phyloP scores from a whole-genome alignment of 495 filamentous ascomycete species.

The Neurospora sp. region DNA sequence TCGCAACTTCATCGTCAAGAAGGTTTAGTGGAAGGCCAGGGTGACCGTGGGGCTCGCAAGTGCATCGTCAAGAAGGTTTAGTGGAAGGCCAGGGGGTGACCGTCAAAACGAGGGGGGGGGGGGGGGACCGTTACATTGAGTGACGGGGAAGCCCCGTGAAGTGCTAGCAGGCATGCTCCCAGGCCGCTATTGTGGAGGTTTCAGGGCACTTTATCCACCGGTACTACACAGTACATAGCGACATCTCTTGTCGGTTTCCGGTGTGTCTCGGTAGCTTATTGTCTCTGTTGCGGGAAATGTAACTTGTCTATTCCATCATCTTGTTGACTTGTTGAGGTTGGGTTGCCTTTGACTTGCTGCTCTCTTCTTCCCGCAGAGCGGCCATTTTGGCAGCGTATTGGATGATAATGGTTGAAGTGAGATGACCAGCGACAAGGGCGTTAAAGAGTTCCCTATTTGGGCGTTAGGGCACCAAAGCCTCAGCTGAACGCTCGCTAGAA shows the following conservation, averaged over 20 bases:
- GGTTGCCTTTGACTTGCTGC: neutral
- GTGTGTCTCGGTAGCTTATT: neutral
- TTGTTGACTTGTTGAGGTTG: neutral
- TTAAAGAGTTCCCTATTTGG: constrained; percentile 12
- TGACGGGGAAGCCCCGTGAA: neutral
- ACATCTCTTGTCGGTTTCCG: neutral
- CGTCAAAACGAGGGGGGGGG: neutral
- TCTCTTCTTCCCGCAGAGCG: neutral
- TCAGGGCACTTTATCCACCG: neutral
- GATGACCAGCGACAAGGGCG: neutral
- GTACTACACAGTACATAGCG: neutral
- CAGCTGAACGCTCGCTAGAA: constrained; percentile 28
- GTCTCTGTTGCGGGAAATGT: neutral
- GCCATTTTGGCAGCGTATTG: neutral
- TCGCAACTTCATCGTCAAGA: neutral
- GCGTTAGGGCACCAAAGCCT: constrained; percentile 16
- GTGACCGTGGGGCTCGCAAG: neutral
- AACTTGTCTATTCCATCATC: neutral
- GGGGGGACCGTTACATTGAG: neutral
- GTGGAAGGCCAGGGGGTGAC: neutral
- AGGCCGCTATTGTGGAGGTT: neutral
- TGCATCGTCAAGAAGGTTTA: neutral
- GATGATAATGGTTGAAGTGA: neutral
- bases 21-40: neutral
- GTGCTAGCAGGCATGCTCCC: neutral